Conservation (phyloP, 2,329 filamentous ascomycete genomes). For the Ophiosphaerella narmari region DNA sequence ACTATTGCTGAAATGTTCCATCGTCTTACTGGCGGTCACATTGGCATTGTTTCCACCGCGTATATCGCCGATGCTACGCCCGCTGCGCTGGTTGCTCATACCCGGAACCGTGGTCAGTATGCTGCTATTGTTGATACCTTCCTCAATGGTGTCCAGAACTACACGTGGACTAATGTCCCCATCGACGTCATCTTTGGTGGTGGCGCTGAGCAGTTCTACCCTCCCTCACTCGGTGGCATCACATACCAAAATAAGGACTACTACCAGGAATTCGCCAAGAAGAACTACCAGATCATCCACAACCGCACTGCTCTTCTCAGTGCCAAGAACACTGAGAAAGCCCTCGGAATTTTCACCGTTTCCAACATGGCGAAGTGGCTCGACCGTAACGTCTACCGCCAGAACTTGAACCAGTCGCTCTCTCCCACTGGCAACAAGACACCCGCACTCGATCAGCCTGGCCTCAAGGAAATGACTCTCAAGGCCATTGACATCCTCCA, state of each 20-base stretch:
- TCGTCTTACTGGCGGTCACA: conserved; percentile 66
- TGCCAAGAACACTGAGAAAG: conserved; percentile 62
- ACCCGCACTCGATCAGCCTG: conserved; percentile 74
- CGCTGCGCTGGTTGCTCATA: conserved; percentile 65
- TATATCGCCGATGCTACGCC: conserved; percentile 82
- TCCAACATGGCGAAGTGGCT: conserved; percentile 82
- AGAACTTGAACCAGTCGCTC: conserved; percentile 72
- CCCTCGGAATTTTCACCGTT: conserved; percentile 78
- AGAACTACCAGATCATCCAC: conserved; percentile 71
- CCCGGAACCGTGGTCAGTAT: conserved; percentile 70
- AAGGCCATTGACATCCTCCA: conserved; percentile 84
- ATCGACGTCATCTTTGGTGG: conserved; percentile 79
- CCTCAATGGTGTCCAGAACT: conserved; percentile 76
- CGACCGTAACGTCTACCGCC: conserved; percentile 77
- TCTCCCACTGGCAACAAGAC: conserved; percentile 68
- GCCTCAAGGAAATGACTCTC: conserved; percentile 86
- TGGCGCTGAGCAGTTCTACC: conserved; percentile 79
- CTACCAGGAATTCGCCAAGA: conserved; percentile 69
- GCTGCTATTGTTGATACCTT: conserved; percentile 76
- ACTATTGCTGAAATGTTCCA: conserved; percentile 79
- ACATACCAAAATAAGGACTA: conserved; percentile 76
- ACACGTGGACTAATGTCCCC: conserved; percentile 78
- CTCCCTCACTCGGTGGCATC: conserved; percentile 56
- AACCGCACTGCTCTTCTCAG: conserved; percentile 74
- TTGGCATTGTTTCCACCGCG: conserved; percentile 75